Conservation (phyloP, 768 basidiomycete genomes). For the Exsudoporus frostii region DNA sequence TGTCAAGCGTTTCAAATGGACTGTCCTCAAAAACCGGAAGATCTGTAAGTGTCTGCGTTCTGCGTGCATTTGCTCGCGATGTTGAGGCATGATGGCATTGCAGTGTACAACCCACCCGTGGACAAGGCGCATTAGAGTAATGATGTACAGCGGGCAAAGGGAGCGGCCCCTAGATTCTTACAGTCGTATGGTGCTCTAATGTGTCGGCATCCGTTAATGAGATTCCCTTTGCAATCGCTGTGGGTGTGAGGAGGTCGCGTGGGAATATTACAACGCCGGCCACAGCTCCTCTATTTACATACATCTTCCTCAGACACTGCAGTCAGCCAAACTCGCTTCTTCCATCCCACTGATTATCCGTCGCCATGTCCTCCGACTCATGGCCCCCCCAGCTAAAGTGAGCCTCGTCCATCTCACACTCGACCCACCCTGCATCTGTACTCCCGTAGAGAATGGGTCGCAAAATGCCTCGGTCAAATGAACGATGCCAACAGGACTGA, state of each 20-base stretch:
- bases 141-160: constrained; percentile 2
- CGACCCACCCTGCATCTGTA: constrained; percentile 13
- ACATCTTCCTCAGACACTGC: neutral
- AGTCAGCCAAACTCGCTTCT: neutral
- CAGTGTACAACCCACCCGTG: constrained; percentile 41
- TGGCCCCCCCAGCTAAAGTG: constrained; percentile 83
- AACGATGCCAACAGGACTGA: constrained; percentile 82
- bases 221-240: constrained; percentile 3
- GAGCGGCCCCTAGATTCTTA: constrained; percentile 26
- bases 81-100: constrained; percentile 4
- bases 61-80: neutral
- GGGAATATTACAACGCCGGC: constrained; percentile 13
- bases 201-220: constrained; percentile 24
- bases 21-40: constrained; percentile 88
- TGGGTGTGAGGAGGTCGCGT: constrained; percentile 6
- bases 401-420: constrained; percentile 15
- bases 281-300: constrained; percentile 7
- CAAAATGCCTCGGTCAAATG: constrained; percentile 89
- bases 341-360: constrained; percentile 3
- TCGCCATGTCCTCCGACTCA: constrained; percentile 66
- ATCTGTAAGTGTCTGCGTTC: constrained; percentile 55
- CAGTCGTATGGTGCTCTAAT: constrained; percentile 19
- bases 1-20: constrained; percentile 96
- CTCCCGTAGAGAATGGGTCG: constrained; percentile 84
- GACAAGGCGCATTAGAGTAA: constrained; percentile 33